phyloP scores from a whole-genome alignment of 2,329 filamentous ascomycete genomes.

The Dothistroma pini region DNA sequence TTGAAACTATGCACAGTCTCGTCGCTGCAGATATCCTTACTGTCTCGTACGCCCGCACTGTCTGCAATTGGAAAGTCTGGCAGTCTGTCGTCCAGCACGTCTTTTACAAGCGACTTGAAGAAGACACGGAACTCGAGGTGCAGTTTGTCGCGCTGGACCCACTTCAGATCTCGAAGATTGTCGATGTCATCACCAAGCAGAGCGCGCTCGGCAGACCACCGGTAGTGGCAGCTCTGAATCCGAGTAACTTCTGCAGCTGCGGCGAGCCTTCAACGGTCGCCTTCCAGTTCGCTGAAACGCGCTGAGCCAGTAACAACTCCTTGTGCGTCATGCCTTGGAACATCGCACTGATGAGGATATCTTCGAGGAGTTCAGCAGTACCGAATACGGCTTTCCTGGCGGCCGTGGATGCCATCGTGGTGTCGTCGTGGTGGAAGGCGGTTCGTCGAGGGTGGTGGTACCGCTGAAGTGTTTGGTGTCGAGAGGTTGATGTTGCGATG shows the following conservation, averaged over 20 bases:
- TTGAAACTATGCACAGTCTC: too few relatives aligned
- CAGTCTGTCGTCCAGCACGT: too few relatives aligned
- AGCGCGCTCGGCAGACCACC: background rate
- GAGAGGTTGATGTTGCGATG: background rate
- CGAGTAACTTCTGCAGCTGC: background rate
- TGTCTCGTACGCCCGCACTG: too few relatives aligned
- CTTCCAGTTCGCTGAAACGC: conserved; percentile 2
- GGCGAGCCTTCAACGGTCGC: background rate
- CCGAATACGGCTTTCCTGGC: background rate
- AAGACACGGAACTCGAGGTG: too few relatives aligned
- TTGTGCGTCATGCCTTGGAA: conserved; percentile 1
- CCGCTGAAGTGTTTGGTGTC: background rate
- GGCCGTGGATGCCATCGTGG: background rate
- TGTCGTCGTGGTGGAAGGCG: background rate
- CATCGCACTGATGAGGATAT: conserved; percentile 3
- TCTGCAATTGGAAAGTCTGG: too few relatives aligned
- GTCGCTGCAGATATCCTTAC: too few relatives aligned
- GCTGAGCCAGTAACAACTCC: conserved; percentile 7
- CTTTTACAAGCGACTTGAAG: too few relatives aligned
- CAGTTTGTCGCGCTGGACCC: too few relatives aligned
- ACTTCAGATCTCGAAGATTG: background rate
- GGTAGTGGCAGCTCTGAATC: background rate
- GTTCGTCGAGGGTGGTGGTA: background rate
- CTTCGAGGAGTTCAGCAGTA: conserved; percentile 12
- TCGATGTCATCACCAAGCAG: background rate